A percentile compares a stretch with the other conserved stretches of the same genome.
Evolutionary conservation across 2,329 filamentous ascomycete genomes (phyloP).

Genomic region (Paracorniculantispora psalliotae): DNA sequence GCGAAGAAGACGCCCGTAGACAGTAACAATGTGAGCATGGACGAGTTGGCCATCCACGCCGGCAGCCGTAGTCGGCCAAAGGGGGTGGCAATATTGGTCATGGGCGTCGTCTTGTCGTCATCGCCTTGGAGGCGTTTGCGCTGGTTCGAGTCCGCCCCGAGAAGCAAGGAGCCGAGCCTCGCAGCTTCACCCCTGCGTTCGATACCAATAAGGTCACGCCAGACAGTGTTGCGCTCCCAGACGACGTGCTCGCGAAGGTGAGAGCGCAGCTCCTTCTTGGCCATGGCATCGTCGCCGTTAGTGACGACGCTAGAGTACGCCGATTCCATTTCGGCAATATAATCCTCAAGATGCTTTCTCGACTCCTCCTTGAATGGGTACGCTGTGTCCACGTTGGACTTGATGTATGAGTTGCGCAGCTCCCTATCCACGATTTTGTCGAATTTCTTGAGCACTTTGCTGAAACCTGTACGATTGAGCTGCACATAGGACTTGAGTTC

Average conservation of each 20-base stretch:
- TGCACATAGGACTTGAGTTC: constrained; percentile 95
- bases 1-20: constrained; percentile 70
- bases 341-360: constrained; percentile 62
- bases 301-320: constrained; percentile 80
- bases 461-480: constrained; percentile 93
- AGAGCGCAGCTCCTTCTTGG: constrained; percentile 79
- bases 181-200: constrained; percentile 93
- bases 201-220: constrained; percentile 98
- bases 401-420: constrained; percentile 73
- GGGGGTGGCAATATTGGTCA: constrained; percentile 71
- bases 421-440: constrained; percentile 90
- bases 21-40: constrained; percentile 69
- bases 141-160: constrained; percentile 68
- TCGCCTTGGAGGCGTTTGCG: constrained; percentile 79
- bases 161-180: constrained; percentile 77
- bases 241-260: constrained; percentile 95
- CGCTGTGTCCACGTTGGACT: constrained; percentile 66
- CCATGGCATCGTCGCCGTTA: constrained; percentile 68
- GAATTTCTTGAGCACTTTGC: constrained; percentile 96
- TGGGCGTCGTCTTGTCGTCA: constrained; percentile 56
- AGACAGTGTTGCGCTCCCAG: constrained; percentile 98
- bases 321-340: constrained; percentile 69
- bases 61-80: constrained; percentile 73
- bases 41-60: constrained; percentile 76
- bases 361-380: constrained; percentile 77